Evolutionary conservation across 1,284 basidiomycete species (phyloP).

Genomic region (Bjerkandera adusta): DNA sequence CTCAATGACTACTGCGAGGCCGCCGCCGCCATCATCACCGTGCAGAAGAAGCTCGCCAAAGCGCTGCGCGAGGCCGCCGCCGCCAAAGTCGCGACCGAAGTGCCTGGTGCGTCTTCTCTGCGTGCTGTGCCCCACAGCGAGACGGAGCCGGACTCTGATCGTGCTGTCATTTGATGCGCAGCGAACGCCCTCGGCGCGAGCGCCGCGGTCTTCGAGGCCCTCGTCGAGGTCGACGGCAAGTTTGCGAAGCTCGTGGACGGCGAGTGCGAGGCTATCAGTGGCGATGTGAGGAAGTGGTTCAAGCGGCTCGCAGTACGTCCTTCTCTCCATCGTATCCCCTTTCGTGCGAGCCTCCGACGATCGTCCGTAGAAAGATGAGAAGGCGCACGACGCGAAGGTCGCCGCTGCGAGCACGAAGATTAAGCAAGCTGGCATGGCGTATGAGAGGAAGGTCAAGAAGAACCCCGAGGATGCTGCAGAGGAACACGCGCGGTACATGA

Average conservation of each 20-base stretch:
- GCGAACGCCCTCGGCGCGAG: conserved; percentile 64
- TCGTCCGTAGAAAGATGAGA: conserved; percentile 69
- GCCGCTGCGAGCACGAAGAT: conserved; percentile 68
- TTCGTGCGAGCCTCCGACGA: no score
- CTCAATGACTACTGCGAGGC: conserved; percentile 76
- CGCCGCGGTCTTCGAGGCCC: conserved; percentile 63
- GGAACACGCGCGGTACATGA: conserved; percentile 75
- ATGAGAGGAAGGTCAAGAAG: conserved; percentile 79
- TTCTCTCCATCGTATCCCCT: neutral
- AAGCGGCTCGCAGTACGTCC: conserved; percentile 68
- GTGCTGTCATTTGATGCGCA: no score
- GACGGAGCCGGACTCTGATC: no score
- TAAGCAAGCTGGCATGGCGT: conserved; percentile 70
- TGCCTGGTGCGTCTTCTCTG: conserved; percentile 50
- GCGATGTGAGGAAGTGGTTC: conserved; percentile 80
- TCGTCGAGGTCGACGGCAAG: conserved; percentile 68
- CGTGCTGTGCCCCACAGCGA: neutral
- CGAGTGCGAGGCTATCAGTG: conserved; percentile 62
- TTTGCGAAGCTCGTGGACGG: conserved; percentile 73
- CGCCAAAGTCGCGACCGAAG: conserved; percentile 56
- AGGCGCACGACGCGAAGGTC: conserved; percentile 68
- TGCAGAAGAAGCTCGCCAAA: conserved; percentile 75
- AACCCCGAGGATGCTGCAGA: conserved; percentile 64
- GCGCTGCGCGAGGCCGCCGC: conserved; percentile 63
- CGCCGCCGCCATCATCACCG: conserved; percentile 51